Evolutionary conservation across 805 yeast species (phyloP), one percentile per base, ranked within the genome.

Genomic region (Ogataea kodamae): DNA sequence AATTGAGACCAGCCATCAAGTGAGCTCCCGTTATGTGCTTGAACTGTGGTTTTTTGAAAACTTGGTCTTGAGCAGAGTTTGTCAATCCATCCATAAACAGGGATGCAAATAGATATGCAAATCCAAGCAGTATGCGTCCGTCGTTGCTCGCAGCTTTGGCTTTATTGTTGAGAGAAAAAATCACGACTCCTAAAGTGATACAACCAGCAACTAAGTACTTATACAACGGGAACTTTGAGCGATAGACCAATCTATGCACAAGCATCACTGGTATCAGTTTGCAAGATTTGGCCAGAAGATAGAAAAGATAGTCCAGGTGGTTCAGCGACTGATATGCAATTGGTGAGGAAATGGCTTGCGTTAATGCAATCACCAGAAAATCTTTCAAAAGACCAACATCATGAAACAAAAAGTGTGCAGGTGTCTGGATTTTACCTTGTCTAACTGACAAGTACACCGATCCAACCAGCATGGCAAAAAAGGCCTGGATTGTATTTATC

Each of bases 211-310:
- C 94, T 10, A 74, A 40, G 54, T 84, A 84, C 59, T 92, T 92
- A 61, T 80, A 77, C 2, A 59, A 35, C 0, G 96, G 88, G 57
- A 86, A 90, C 33, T 60, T 62, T 4, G 83, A 75, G 25, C 81
- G 68, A 61, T 88, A 90, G 9, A 85, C 49, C 10, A 77, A 46
- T 37, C 80, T 62, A 51, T 88, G 96, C 3, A 92, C 83, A 20
- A 84, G 54, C 81, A 92, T 78, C n/a, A 90, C 95, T 0, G 99
- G 99, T 14, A 92, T 76, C 57, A 92, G 69, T 52, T 92, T 92
- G 57, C 97, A 90, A 35, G 95, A 81, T 55, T 92, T 92, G 12
- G 96, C 95, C 41, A 92, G 69, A 43, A 90, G 71, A 48, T 76
- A 81, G 0, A 94, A 82, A 51, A 92, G 64, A 54, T 84, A 92